Evolutionary conservation across 2,329 filamentous ascomycete genomes (phyloP).

Genomic region (Furcasterigmium furcatum): DNA sequence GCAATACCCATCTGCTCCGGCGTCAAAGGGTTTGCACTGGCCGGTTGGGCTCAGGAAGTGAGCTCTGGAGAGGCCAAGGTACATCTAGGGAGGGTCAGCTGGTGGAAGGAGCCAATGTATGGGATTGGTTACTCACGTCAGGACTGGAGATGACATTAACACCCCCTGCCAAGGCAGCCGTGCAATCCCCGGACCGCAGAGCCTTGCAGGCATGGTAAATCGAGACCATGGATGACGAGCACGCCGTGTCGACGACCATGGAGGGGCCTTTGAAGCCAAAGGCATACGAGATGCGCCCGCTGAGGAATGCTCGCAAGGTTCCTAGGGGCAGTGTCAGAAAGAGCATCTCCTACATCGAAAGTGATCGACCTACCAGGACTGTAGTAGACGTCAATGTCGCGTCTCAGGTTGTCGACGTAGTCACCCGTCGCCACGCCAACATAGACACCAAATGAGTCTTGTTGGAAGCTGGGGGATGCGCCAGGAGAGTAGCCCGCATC

Average conservation of each 20-base stretch:
- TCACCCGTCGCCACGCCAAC: constrained; percentile 12
- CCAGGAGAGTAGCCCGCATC: constrained; percentile 17
- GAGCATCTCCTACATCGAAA: constrained; percentile 13
- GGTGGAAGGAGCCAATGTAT: background rate
- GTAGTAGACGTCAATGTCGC: background rate
- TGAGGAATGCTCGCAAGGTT: constrained; percentile 23
- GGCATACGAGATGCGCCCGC: constrained; percentile 26
- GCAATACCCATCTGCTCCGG: constrained; percentile 41
- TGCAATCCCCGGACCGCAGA: constrained; percentile 24
- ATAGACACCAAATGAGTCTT: constrained; percentile 23
- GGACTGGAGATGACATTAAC: constrained; percentile 26
- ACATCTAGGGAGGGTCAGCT: constrained; percentile 2
- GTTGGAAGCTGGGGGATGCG: constrained; percentile 8
- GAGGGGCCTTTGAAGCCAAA: constrained; percentile 32
- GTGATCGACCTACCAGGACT: background rate
- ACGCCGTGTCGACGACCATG: constrained; percentile 30
- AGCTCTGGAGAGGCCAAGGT: constrained; percentile 16
- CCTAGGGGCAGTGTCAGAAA: constrained; percentile 20
- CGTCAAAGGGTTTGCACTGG: constrained; percentile 27
- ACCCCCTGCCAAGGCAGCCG: constrained; percentile 32
- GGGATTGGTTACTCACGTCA: background rate
- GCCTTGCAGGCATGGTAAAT: constrained; percentile 27
- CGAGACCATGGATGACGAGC: constrained; percentile 29
- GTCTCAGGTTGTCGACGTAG: constrained; percentile 13
- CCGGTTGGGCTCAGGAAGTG: constrained; percentile 25